Evolutionary conservation across 257 asterid genomes (phyloP).

Genomic region (Solanum piurae): DNA sequence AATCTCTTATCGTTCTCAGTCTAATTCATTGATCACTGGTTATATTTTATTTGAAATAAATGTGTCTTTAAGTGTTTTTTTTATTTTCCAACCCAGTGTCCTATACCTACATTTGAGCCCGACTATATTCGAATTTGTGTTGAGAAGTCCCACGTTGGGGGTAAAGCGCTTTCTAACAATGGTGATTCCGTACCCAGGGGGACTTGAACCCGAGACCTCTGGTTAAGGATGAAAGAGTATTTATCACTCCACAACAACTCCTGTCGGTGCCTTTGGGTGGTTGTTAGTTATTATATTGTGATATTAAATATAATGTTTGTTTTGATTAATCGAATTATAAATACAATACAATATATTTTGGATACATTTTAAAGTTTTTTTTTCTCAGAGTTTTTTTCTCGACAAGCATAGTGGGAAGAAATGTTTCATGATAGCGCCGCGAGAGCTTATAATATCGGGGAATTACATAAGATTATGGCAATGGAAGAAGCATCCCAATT

Average conservation of each 20-base stretch:
- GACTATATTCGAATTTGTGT: too few relatives aligned
- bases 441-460: constrained; percentile 20
- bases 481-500: constrained; percentile 16
- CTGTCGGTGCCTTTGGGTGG: neutral
- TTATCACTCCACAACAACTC: too few relatives aligned
- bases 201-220: too few relatives aligned
- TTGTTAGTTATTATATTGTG: neutral
- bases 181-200: too few relatives aligned
- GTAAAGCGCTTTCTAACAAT: too few relatives aligned
- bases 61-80: too few relatives aligned
- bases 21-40: neutral
- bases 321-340: neutral
- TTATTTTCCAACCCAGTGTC: too few relatives aligned
- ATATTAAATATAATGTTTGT: neutral
- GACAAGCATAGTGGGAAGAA: constrained; percentile 23
- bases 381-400: constrained; percentile 13
- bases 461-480: constrained; percentile 7
- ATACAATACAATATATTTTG: neutral
- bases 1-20: neutral
- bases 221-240: too few relatives aligned
- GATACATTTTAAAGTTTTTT: neutral
- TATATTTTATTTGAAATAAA: neutral
- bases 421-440: constrained; percentile 24
- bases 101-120: too few relatives aligned
- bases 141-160: too few relatives aligned